Base-by-base conservation (phyloP, 352 stramenopile genomes). In the Phytophthora idaei region DNA sequence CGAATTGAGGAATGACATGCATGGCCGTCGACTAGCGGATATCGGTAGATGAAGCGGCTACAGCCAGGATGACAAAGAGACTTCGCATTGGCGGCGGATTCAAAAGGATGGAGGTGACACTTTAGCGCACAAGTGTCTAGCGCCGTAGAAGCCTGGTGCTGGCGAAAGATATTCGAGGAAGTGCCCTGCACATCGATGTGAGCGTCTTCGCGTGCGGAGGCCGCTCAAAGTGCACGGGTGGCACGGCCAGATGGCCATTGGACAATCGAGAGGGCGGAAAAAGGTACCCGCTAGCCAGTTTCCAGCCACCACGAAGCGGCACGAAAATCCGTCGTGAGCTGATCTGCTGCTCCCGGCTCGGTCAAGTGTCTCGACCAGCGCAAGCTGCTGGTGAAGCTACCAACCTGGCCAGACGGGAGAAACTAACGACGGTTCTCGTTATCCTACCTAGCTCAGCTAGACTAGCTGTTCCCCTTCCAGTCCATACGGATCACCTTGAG, bases 141-240 rank as follows among this genome's bases (percentile, higher is more conserved):
- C 46, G 48, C 15, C 37, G 39, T 69, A 69, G 60, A 73, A 32
- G 39, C 41, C 54, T 36, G 37, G 21, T 29, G 29, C 57, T 58
- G 29, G 36, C 28, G 53, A 73, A 69, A 65, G 66, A 73, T 70
- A 61, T 61, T 36, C 53, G 15, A 47, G 48, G 65, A 73, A 73
- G 65, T 73, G 65, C 65, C 59, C 29, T 27, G 47, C 65, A 73
- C 65, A 73, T 73, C 65, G 36, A 27, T 61, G 56, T 69, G 53
- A 70, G 66, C 54, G 39, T 50, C 46, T 48, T 42, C 12, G n/a
- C 4, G 36, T 27, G 27, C n/a, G 7, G 15, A 25, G n/a, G 57
- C 57, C 57, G 49, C 32, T 42, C 57, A 58, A 48, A 67, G 41
- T 29, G 59, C 55, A 61, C 61, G 42, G 34, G 2, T 50, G 48